phyloP scores from a whole-genome alignment of 1,139 yeast genomes.

The Taphrina deformans region DNA sequence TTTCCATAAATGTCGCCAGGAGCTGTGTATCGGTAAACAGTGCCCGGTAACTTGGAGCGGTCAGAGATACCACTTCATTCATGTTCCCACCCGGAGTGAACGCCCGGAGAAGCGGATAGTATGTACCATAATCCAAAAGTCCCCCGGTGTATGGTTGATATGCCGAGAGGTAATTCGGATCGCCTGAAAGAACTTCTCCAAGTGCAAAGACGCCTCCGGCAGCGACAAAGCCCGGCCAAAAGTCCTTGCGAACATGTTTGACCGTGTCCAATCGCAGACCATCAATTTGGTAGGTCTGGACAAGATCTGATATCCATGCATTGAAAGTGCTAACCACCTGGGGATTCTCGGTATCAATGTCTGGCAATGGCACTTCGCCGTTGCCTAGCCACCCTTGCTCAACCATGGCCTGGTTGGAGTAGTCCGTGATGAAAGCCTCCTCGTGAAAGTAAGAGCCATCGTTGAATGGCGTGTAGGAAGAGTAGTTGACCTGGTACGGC shows the following conservation, averaged over 20 bases:
- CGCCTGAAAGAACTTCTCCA: slow-evolving; percentile 36
- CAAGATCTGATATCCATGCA: slow-evolving; percentile 28
- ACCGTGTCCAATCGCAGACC: slow-evolving; percentile 37
- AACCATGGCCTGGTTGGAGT: slow-evolving; percentile 33
- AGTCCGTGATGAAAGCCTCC: slow-evolving; percentile 31
- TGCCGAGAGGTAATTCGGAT: slow-evolving; percentile 26
- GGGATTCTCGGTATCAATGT: slow-evolving; percentile 29
- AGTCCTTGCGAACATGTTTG: slow-evolving; percentile 33
- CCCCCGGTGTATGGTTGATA: slow-evolving; percentile 35
- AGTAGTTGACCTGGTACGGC: slow-evolving; percentile 20
- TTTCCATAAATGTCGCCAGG: slow-evolving; percentile 36
- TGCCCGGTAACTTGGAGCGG: slow-evolving; percentile 26
- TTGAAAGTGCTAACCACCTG: slow-evolving; percentile 27
- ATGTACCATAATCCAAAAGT: slow-evolving; percentile 35
- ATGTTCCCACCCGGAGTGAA: slow-evolving; percentile 34
- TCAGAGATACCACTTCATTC: slow-evolving; percentile 16
- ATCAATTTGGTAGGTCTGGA: slow-evolving; percentile 29
- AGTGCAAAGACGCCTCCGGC: slow-evolving; percentile 32
- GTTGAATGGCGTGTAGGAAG: slow-evolving; percentile 33
- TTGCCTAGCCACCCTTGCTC: slow-evolving; percentile 37
- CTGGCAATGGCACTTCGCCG: slow-evolving; percentile 34
- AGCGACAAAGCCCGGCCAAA: slow-evolving; percentile 33
- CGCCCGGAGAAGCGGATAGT: slow-evolving; percentile 26
- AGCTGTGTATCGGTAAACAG: slow-evolving; percentile 27
- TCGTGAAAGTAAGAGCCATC: slow-evolving; percentile 31